Evolutionary conservation across 2,329 filamentous ascomycete genomes (phyloP), one percentile per base, ranked within the genome.

Genomic region (Ceratocystis destructans): DNA sequence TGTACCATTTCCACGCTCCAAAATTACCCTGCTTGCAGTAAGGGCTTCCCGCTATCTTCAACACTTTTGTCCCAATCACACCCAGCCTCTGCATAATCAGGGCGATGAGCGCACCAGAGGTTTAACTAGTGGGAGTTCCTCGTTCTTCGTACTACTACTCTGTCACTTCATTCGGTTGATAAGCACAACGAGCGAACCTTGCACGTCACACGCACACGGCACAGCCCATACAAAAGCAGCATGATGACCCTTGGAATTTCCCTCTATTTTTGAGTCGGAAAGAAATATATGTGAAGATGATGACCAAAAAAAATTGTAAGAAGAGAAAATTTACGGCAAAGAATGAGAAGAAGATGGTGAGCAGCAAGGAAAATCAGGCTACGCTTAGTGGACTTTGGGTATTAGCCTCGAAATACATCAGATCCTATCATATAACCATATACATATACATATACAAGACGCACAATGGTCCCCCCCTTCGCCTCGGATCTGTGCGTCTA

Each of bases 401-500:
- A 41, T 41, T 15, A 37, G 46, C 20, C 15, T 50, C 10, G 46
- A n/a, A 50, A 10, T 22, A 50, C 55, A 59, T 59, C 55, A 37
- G 10, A 59, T 59, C 55, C 31, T 31, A 37, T 20, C 15, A 59
- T 59, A 59, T 59, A 37, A n/a, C 25, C 25, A 33, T 22, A n/a
- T 37, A 37, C 33, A 20, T 59, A 25, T 59, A 28, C 50, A 20
- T 59, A 59, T 59, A 59, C 55, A 31, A 59, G 28, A 59, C 28
- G 25, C 55, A 59, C 55, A 59, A 59, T 59, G 55, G 25, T 15
- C 37, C 55, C 37, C 55, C 55, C 55, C 55, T 59, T 59, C 55
- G 28, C 10, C 55, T 25, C 28, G 28, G 31, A 25, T 59, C 55
- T 59, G 55, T 59, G 55, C 55, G 17, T n/a, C 55, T 31, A 59